Conservation (phyloP, 1,284 basidiomycete genomes). For the Ganoderma boninense region DNA sequence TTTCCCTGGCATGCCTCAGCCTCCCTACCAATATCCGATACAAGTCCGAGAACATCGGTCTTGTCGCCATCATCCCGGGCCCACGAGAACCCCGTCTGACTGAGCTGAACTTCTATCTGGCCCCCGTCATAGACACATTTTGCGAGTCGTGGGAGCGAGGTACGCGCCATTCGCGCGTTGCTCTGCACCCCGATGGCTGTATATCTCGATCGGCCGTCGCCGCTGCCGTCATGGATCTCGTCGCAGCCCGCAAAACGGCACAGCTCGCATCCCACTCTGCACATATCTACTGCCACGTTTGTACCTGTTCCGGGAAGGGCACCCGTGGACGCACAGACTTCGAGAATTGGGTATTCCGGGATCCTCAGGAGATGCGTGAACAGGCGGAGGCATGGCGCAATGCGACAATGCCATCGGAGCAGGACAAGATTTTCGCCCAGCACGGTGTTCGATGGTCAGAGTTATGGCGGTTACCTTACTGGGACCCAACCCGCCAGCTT, state of each 20-base stretch:
- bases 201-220: constrained; percentile 38
- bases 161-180: constrained; percentile 39
- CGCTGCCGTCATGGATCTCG: constrained; percentile 43
- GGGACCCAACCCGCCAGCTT: constrained; percentile 40
- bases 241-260: constrained; percentile 32
- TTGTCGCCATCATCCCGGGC: constrained; percentile 46
- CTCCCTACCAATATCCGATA: constrained; percentile 40
- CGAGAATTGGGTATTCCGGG: too few species aligned
- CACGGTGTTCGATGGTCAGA: constrained; percentile 42
- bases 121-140: constrained; percentile 45
- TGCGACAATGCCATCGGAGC: constrained; percentile 28
- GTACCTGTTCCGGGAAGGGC: constrained; percentile 7
- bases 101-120: constrained; percentile 46
- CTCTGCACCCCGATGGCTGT: constrained; percentile 37
- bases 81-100: constrained; percentile 44
- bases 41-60: constrained; percentile 39
- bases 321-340: constrained; percentile 16
- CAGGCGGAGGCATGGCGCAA: constrained; percentile 37
- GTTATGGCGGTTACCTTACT: constrained; percentile 44
- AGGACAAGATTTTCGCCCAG: constrained; percentile 28
- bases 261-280: constrained; percentile 28
- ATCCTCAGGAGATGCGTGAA: constrained; percentile 22
- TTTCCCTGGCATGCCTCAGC: constrained; percentile 39
- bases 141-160: constrained; percentile 42
- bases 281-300: constrained; percentile 17